These are phyloP conservation scores for Quillaja saponaria DNA, from an alignment of 306 rosid species.

Conservation along the genomic window DNA sequence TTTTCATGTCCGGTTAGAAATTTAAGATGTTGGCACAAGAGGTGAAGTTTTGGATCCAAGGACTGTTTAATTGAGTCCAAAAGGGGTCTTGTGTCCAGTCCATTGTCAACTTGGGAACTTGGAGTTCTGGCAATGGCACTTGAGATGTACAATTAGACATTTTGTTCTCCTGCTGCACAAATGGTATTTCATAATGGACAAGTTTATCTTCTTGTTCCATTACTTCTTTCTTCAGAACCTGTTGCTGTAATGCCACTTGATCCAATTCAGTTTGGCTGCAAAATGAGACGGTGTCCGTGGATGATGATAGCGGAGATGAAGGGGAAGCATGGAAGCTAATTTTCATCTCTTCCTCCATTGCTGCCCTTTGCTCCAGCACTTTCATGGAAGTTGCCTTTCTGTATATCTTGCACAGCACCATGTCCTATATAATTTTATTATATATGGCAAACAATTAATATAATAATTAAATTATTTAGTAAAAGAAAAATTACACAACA, in stretches of 20 bases:
- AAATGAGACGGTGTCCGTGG: conserved; percentile 52
- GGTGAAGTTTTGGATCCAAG: conserved; percentile 74
- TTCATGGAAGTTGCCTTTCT: conserved; percentile 96
- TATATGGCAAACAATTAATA: no score
- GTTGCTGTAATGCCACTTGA: conserved; percentile 24
- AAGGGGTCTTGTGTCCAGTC: conserved; percentile 80
- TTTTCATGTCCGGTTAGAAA: no score
- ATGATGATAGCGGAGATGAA: conserved; percentile 56
- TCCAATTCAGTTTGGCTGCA: conserved; percentile 37
- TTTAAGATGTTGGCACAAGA: conserved; percentile 61
- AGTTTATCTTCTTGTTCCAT: conserved; percentile 30
- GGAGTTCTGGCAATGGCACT: conserved; percentile 57
- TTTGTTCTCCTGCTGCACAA: conserved; percentile 24
- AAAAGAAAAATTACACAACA: no score
- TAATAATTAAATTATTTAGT: no score
- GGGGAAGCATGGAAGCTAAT: conserved; percentile 50
- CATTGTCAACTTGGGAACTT: conserved; percentile 49
- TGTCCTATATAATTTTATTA: conserved; percentile 49
- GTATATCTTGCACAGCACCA: conserved; percentile 87
- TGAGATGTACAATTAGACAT: conserved; percentile 25
- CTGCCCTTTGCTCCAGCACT: conserved; percentile 87
- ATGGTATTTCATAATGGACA: neutral
- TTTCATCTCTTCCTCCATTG: conserved; percentile 60
- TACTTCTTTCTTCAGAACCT: conserved; percentile 44
- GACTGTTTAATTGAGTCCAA: conserved; percentile 76